phyloP scores from a whole-genome alignment of 768 basidiomycete genomes.

The Boletus vinaceobasis region DNA sequence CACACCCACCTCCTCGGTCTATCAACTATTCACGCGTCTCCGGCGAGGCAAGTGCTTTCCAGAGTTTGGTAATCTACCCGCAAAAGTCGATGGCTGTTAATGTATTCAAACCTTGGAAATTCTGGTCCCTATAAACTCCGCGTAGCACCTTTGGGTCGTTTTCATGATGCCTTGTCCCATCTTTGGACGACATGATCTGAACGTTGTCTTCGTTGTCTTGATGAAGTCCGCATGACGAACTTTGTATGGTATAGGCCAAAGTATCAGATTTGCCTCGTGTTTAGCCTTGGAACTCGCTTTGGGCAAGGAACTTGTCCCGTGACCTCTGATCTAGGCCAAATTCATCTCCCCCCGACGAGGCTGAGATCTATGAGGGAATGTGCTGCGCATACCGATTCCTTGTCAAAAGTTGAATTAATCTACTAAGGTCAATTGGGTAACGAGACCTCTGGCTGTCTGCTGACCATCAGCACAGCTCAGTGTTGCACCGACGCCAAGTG shows the following conservation, averaged over 20 bases:
- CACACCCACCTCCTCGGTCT: constrained; percentile 25
- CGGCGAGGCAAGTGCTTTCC: constrained; percentile 14
- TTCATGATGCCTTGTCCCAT: constrained; percentile 5
- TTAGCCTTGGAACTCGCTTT: constrained; percentile 3
- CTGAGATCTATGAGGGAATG: constrained; percentile 2
- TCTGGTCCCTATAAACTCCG: constrained; percentile 20
- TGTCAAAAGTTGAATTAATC: neutral
- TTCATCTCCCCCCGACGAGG: constrained; percentile 1
- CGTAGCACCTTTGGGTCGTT: constrained; percentile 8
- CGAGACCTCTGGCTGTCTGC: neutral
- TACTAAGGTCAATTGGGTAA: neutral
- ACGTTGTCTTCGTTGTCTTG: constrained; percentile 9
- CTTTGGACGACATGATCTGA: constrained; percentile 9
- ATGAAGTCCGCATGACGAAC: constrained; percentile 15
- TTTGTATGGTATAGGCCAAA: constrained; percentile 4
- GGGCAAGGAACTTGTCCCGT: constrained; percentile 1
- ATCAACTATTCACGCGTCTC: constrained; percentile 7
- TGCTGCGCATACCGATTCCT: neutral
- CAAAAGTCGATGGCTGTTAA: neutral
- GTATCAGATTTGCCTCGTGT: constrained; percentile 18
- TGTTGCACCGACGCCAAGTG: constrained; percentile 9
- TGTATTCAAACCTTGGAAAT: constrained; percentile 9
- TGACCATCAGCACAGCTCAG: constrained; percentile 7
- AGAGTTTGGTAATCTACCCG: constrained; percentile 4
- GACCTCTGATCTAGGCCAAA: neutral